Evolutionary conservation across 176 grass and related monocot genomes (phyloP).

Genomic region (Musa beccarii): DNA sequence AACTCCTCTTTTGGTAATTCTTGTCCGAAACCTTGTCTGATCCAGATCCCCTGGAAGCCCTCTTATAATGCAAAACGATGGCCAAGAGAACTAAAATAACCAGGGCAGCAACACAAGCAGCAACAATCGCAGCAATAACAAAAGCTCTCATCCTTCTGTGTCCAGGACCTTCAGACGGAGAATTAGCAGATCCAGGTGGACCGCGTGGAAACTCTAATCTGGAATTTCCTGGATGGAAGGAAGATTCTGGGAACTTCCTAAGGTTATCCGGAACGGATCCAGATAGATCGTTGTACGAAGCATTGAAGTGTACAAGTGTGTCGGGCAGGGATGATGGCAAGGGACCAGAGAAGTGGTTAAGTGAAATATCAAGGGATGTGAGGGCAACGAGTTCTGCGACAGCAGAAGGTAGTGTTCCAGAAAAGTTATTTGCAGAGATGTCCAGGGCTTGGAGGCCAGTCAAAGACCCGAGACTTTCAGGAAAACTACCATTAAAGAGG

Average conservation of each 20-base stretch:
- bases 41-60: conserved; percentile 43
- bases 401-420: conserved; percentile 49
- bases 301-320: conserved; percentile 62
- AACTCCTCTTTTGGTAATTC: conserved; percentile 33
- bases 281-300: conserved; percentile 85
- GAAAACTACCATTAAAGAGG: conserved; percentile 66
- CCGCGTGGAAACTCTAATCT: conserved; percentile 61
- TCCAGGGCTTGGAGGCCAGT: conserved; percentile 65
- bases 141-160: conserved; percentile 38
- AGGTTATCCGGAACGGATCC: conserved; percentile 80
- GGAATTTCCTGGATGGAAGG: conserved; percentile 95
- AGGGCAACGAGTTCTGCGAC: conserved; percentile 61
- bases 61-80: conserved; percentile 43
- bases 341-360: conserved; percentile 62
- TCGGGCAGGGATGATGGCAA: conserved; percentile 63
- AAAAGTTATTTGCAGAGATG: conserved; percentile 80
- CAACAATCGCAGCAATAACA: conserved; percentile 53
- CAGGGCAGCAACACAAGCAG: conserved; percentile 44
- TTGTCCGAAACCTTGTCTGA: conserved; percentile 82
- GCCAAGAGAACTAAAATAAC: conserved; percentile 64
- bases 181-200: conserved; percentile 39
- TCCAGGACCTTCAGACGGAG: conserved; percentile 30
- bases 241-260: conserved; percentile 89
- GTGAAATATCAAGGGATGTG: conserved; percentile 64
- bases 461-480: conserved; percentile 58